Conservation (phyloP, 768 basidiomycete species). For the Ramaria sp. region DNA sequence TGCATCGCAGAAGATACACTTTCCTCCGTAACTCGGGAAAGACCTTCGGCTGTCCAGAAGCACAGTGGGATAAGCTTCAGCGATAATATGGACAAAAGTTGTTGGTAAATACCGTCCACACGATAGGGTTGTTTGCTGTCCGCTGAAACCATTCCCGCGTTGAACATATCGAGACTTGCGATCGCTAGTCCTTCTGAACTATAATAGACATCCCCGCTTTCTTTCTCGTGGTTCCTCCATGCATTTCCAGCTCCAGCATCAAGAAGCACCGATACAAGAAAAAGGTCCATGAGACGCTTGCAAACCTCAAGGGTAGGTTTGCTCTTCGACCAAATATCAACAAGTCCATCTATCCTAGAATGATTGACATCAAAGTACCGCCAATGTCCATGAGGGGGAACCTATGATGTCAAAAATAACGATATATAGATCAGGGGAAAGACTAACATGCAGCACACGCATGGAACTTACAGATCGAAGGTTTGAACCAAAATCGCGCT, state of each 20-base stretch:
- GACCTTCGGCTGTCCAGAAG: slow-evolving; percentile 45
- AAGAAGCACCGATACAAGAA: slow-evolving; percentile 81
- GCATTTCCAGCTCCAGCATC: slow-evolving; percentile 86
- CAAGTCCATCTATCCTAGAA: slow-evolving; percentile 50
- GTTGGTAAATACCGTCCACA: slow-evolving; percentile 61
- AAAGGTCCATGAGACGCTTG: slow-evolving; percentile 77
- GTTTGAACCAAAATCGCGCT: slow-evolving; percentile 75
- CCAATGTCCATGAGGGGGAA: slow-evolving; percentile 85
- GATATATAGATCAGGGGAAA: background rate
- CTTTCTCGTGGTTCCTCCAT: slow-evolving; percentile 67
- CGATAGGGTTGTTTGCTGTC: slow-evolving; percentile 45
- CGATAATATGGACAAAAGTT: background rate
- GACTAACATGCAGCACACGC: background rate
- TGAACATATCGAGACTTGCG: slow-evolving; percentile 86
- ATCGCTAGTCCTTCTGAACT: slow-evolving; percentile 82
- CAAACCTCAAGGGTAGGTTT: slow-evolving; percentile 37
- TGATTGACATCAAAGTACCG: slow-evolving; percentile 68
- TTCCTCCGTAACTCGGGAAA: slow-evolving; percentile 51
- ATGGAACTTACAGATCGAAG: slow-evolving; percentile 42
- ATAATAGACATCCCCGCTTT: slow-evolving; percentile 39
- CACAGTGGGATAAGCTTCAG: background rate
- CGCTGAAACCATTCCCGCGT: slow-evolving; percentile 70
- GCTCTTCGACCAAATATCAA: slow-evolving; percentile 40
- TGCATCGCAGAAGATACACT: slow-evolving; percentile 65
- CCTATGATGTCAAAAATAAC: slow-evolving; percentile 31